Base-by-base conservation (phyloP, 1,284 basidiomycete species). In the Xerocomus alliaceus region DNA sequence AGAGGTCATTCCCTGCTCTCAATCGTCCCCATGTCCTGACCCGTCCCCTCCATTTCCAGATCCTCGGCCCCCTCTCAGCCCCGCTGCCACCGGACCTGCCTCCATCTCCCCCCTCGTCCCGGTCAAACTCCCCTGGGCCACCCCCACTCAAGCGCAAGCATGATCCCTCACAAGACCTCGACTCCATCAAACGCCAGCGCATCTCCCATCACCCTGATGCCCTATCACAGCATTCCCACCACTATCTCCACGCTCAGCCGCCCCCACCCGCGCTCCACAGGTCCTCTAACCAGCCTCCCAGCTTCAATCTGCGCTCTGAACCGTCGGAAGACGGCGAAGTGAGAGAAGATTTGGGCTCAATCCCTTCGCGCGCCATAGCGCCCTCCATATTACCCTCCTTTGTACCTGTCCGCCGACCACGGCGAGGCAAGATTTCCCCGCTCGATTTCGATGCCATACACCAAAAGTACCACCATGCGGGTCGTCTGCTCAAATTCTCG, bases 401-500 rank as follows among this genome's bases (percentile, higher is more conserved):
- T 66, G 82, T 87, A 34, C 90, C 87, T 64, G 83, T 88, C 57
- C 84, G 87, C 51, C 82, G 89, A 24, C 89, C 88, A 13, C 84
- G 85, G 71, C 83, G 85, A 45, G 86, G 86, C 58, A 80, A 78
- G 63, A 74, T 77, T 31, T 69, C 77, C 37, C 64, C 68, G n/a
- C 76, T 78, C 41, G 79, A 84, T 65, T 83, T 80, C 65, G 84
- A 87, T 56, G 77, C 78, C 45, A 75, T 90, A 47, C 84, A 90
- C 70, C 83, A 88, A 69, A 85, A 81, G 69, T 91, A 89, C 71
- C 84, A 89, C 68, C 72, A 73, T 12, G 80, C 82, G 20, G 90
- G 87, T 24, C 85, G 89, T 58, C 78, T 81, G 66, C 87, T 92
- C 75, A 91, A 91, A 75, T 90, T 88, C 70, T 92, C 90, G 3